Percentiles rank a stretch among this genome's conserved stretches.
phyloP scores from a whole-genome alignment of 768 basidiomycete genomes.

The Rubroboletus pulcherrimus region DNA sequence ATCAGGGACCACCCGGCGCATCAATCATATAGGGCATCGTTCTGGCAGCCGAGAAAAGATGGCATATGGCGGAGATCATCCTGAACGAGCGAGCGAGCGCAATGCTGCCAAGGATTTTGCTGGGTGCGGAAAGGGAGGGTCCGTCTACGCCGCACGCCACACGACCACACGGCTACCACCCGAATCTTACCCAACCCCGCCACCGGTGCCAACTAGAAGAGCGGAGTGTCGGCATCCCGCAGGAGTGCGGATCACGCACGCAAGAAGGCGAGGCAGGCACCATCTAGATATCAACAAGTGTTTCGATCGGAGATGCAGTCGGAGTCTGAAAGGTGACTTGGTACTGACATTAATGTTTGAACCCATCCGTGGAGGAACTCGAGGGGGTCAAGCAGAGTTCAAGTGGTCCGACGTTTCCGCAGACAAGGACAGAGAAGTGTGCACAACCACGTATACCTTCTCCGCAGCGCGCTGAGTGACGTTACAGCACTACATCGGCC shows the following conservation, averaged over 20 bases:
- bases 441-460: conserved; percentile 6
- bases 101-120: not conserved
- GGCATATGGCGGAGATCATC: conserved; percentile 4
- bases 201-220: not conserved
- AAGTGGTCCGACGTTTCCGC: conserved; percentile 89
- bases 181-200: conserved; percentile 2
- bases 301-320: conserved; percentile 21
- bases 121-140: not conserved
- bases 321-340: conserved; percentile 9
- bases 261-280: not conserved
- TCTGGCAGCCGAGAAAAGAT: not conserved
- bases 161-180: conserved; percentile 3
- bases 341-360: conserved; percentile 58
- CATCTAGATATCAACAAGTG: conserved; percentile 13
- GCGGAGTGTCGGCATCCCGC: conserved; percentile 21
- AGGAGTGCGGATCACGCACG: conserved; percentile 16
- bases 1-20: not conserved
- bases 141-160: conserved; percentile 11
- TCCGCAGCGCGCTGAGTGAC: not conserved
- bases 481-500: conserved; percentile 85
- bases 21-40: not conserved
- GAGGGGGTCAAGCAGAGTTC: conserved; percentile 89
- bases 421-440: conserved; percentile 90
- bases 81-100: not conserved
- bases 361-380: conserved; percentile 82